A percentile compares a stretch with the other conserved stretches of the same genome.
Evolutionary conservation across 2,329 filamentous ascomycete species (phyloP).

Genomic region (Botryotinia globosa): DNA sequence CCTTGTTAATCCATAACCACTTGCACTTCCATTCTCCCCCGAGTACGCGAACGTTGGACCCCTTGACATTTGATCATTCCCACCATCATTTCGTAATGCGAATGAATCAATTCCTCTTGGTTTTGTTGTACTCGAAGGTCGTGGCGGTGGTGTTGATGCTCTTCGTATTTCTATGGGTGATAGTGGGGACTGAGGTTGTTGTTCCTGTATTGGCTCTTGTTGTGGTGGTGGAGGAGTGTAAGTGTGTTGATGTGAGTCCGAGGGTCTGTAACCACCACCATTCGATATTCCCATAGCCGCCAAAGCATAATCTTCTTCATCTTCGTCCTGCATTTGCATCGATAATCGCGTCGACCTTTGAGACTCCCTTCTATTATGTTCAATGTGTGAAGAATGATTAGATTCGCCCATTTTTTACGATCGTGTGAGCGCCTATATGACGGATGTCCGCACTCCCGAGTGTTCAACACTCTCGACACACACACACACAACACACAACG

Average conservation of each 20-base stretch:
- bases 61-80: slow-evolving; percentile 37
- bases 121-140: slow-evolving; percentile 57
- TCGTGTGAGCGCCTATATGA: slow-evolving; percentile 10
- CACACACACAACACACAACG: slow-evolving; percentile 2
- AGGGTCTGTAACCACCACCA: slow-evolving; percentile 35
- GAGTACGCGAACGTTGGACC: slow-evolving; percentile 25
- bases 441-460: slow-evolving; percentile 21
- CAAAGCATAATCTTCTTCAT: slow-evolving; percentile 51
- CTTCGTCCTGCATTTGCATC: slow-evolving; percentile 37
- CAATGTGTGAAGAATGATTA: slow-evolving; percentile 34
- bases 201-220: slow-evolving; percentile 21
- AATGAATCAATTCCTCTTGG: slow-evolving; percentile 50
- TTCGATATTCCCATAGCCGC: slow-evolving; percentile 52
- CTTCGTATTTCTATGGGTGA: slow-evolving; percentile 30
- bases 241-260: slow-evolving; percentile 23
- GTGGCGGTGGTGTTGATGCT: slow-evolving; percentile 36
- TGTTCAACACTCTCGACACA: slow-evolving; percentile 12
- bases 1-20: slow-evolving; percentile 24
- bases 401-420: slow-evolving; percentile 24
- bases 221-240: slow-evolving; percentile 27
- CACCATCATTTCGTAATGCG: slow-evolving; percentile 52
- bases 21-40: slow-evolving; percentile 11
- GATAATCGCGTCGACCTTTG: slow-evolving; percentile 40
- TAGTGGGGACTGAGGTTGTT: slow-evolving; percentile 25
- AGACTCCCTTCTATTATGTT: slow-evolving; percentile 45